Base-by-base conservation (phyloP, 495 filamentous ascomycete genomes). In the Hapsidospora chrysogenum region DNA sequence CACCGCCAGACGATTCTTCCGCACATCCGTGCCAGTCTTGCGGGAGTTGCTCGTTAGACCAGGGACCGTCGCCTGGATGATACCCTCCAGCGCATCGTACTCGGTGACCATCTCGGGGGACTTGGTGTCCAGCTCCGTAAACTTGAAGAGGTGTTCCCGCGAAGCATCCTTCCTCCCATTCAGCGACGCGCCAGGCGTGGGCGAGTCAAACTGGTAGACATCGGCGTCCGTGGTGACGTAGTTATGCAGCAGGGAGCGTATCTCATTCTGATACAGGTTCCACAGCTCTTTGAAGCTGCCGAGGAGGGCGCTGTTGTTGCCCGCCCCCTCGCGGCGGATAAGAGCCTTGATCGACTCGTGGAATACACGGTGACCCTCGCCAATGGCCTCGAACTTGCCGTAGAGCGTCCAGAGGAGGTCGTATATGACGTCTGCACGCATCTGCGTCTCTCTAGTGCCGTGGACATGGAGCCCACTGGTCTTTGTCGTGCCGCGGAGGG, bases 181-280 rank as follows among this genome's bases (percentile, higher is more conserved):
- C 26, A 53, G 31, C 0, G 52, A 50, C 5, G 46, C 39, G 17
- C 63, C 62, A 13, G 51, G 49, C 22, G 56, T 50, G 2, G 53
- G 46, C 5, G 53, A 57, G 37, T 50, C 57, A 47, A 61, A 70
- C 41, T 68, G 65, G 34, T 70, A 70, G 14, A 72, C 62, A 41
- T 85, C 79, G 22, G 80, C 85, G 45, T 87, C 85, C n/a, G 84
- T 89, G 3, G 92, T 87, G 37, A 99, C 69, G 46, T 99, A 96
- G 52, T 96, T 89, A 53, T 99, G 92, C 39, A 99, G 61, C 14
- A 96, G 61, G 2, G 85, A 89, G 20, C 86, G 77, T 45, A 99
- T 94, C 69, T 80, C 56, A 32, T 61, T 57, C 26, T 63, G 54
- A 51, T 68, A 76, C 30, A 99, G 64, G 42, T 94, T 92, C 89